Evolutionary conservation across 2,329 filamentous ascomycete genomes (phyloP), one percentile per base, ranked within the genome.

Genomic region (Pseudogymnoascus sp.): DNA sequence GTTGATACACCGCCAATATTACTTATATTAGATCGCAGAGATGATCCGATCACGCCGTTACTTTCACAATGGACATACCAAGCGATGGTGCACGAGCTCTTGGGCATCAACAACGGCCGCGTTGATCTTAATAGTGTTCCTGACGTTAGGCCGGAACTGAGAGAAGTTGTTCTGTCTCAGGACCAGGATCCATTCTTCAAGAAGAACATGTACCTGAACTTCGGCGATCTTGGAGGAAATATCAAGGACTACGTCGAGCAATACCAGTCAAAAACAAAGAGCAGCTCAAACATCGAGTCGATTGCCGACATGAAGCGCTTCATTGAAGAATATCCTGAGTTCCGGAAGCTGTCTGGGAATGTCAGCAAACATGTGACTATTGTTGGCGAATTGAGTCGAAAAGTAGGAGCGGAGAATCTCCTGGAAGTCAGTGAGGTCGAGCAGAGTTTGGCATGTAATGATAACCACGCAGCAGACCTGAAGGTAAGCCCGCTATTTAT

Each of bases 241-340:
- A 96, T 96, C 71, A 97, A 97, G 73, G 92, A 96, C 60, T 99
- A 99, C 67, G 94, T 99, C 60, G 92, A 96, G 70, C 94, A 97
- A 71, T 99, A 97, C 70, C 94, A 97, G 68, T 90, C 89, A 10
- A 96, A 95, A 72, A 96, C 92, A n/a, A 92, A 97, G 70, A 96
- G 88, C 67, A 96, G 86, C 67, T 89, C 91, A 71, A 94, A 96
- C 70, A 92, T 99, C 62, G 94, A 99, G 70, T 96, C 92, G 13
- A 97, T 99, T 70, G 82, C 88, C 60, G 94, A 99, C 71, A 99
- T 99, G 95, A 99, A 99, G 73, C 89, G 92, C 41, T 99, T 99
- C 68, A 95, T 99, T 60, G 94, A 99, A 73, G 94, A 99, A 69
- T 99, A 97, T 70, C 94, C 94, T 2, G 94, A 99, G 71, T 99